Evolutionary conservation across 352 stramenopile species (phyloP).

Genomic region (Phytophthora palmivora): DNA sequence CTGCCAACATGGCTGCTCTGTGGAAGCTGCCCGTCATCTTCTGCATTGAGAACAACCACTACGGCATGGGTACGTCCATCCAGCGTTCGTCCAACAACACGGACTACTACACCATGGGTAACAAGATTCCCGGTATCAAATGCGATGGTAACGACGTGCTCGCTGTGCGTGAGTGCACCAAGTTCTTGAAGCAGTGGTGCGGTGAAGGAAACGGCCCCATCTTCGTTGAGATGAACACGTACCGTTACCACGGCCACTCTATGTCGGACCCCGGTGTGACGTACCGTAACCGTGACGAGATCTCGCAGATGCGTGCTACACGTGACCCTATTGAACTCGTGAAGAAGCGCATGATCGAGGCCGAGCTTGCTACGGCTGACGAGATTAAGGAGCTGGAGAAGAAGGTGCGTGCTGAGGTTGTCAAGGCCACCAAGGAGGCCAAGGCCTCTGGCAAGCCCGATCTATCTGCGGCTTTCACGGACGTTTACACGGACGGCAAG

Average conservation of each 20-base stretch:
- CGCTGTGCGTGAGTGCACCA: conserved; percentile 95
- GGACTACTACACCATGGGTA: conserved; percentile 99
- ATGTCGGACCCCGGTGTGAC: conserved; percentile 99
- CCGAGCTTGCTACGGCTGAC: conserved; percentile 93
- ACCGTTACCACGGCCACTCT: conserved; percentile 99
- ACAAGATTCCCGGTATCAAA: conserved; percentile 99
- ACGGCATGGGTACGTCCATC: conserved; percentile 99
- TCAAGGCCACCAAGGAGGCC: conserved; percentile 93
- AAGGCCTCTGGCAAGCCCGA: conserved; percentile 79
- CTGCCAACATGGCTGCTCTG: conserved; percentile 97
- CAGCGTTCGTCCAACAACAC: conserved; percentile 97
- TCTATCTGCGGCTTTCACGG: conserved; percentile 65
- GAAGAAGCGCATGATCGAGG: conserved; percentile 97
- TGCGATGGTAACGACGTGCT: conserved; percentile 99
- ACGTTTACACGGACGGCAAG: conserved; percentile 93
- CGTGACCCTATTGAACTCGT: conserved; percentile 99
- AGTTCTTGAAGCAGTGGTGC: conserved; percentile 97
- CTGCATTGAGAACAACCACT: conserved; percentile 99
- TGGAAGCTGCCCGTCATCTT: conserved; percentile 99
- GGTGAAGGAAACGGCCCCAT: conserved; percentile 98
- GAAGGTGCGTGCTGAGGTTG: conserved; percentile 97
- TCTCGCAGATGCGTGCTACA: conserved; percentile 98
- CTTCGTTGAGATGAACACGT: conserved; percentile 99
- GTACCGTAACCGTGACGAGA: conserved; percentile 99
- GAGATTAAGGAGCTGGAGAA: conserved; percentile 99